phyloP scores from a whole-genome alignment of 2,329 filamentous ascomycete genomes.

The Dothideomycetes sp. region DNA sequence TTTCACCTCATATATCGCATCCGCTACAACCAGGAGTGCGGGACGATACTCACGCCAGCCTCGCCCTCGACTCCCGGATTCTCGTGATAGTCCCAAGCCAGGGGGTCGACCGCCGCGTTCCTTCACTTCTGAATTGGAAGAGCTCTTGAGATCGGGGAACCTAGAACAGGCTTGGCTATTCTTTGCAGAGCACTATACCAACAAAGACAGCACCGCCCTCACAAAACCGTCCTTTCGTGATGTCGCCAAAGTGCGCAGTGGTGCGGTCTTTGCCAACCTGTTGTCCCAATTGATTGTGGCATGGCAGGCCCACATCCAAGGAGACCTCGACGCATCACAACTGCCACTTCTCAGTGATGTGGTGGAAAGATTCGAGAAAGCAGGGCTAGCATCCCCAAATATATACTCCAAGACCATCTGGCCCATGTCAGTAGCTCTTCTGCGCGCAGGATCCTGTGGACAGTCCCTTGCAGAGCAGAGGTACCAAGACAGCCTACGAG shows the following conservation, averaged over 20 bases:
- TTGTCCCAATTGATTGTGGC: background rate
- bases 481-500: background rate
- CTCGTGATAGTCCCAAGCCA: no score
- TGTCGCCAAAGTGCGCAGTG: background rate
- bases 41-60: background rate
- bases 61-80: no score
- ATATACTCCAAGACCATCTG: background rate
- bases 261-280: background rate
- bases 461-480: background rate
- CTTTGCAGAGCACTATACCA: background rate
- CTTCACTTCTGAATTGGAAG: background rate
- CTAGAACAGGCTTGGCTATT: background rate
- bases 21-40: background rate
- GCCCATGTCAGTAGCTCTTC: background rate
- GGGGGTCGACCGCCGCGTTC: background rate
- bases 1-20: slow-evolving; percentile 1
- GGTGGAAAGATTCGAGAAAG: background rate
- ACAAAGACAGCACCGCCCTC: background rate
- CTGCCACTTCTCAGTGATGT: background rate
- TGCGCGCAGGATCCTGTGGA: no score
- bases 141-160: background rate
- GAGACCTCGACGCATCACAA: background rate
- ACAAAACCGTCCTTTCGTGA: background rate
- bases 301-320: background rate
- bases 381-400: background rate